Conservation (phyloP, 345 rosid species). For the Corymbia maculata region DNA sequence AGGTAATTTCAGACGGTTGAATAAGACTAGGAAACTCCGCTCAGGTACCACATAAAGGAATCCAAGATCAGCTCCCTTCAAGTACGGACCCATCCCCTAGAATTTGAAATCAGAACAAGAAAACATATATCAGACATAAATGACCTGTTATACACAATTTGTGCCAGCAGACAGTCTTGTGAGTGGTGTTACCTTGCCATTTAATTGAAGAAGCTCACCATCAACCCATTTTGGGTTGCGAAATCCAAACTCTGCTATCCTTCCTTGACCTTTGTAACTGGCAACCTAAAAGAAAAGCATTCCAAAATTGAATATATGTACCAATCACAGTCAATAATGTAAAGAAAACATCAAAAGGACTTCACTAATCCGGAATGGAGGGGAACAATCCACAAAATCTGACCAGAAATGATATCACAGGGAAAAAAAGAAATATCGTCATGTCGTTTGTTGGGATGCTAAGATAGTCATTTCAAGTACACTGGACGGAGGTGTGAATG, state of each 20-base stretch:
- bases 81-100: constrained; percentile 77
- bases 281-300: constrained; percentile 42
- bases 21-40: constrained; percentile 87
- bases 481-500: neutral
- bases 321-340: neutral
- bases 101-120: neutral
- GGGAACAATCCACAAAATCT: neutral
- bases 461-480: neutral
- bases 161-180: neutral
- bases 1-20: constrained; percentile 76
- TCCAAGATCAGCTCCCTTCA: constrained; percentile 86
- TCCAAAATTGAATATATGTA: neutral
- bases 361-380: neutral
- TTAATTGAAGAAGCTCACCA: constrained; percentile 81
- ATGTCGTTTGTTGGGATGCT: neutral
- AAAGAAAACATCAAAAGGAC: neutral
- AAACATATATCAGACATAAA: neutral
- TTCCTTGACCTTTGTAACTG: constrained; percentile 84
- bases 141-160: neutral
- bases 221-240: constrained; percentile 82
- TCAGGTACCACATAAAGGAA: constrained; percentile 75
- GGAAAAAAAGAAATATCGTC: neutral
- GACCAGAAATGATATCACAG: neutral
- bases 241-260: constrained; percentile 81
- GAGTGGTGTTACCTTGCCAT: constrained; percentile 54